Evolutionary conservation across 805 yeast genomes (phyloP), one percentile per base, ranked within the genome.

Genomic region (Metschnikowia drakensbergensis): DNA sequence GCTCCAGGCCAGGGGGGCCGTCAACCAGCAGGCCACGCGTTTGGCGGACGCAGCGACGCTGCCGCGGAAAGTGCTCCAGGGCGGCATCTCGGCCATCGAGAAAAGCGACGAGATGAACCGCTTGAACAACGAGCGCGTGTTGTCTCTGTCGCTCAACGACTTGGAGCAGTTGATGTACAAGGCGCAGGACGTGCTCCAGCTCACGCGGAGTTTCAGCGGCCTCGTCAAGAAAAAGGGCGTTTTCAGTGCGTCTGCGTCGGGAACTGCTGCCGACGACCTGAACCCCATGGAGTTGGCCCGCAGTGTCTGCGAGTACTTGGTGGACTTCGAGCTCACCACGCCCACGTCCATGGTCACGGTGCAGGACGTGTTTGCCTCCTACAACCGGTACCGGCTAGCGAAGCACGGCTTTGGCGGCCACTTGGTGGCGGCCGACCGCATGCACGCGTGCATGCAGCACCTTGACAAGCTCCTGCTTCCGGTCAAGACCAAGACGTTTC

Each of bases 1-100:
- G 51, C 65, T 64, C 58, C 73, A 42, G 39, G 50, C 53, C 6
- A 58, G 57, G 33, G 76, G 76, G 1, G 48, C 48, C 3, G 47
- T 57, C 28, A 46, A 49, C 17, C 50, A 40, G 36, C 49, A 50
- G 26, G 51, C 51, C 6, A 63, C 56, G 66, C 60, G 48, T 68
- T 70, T 36, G 67, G 74, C 0, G 57, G 70, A 26, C 8, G 59
- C 22, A 26, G 37, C 46, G 41, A 45, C 8, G 27, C 42, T 17
- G 13, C 29, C 28, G n/a, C 43, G 31, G 25, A 37, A 38, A 17
- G 41, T 54, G n/a, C 37, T 45, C 33, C 59, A 60, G 22, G 71
- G 80, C 28, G 97, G 97, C 0, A 82, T 90, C 7, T 84, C 82
- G 52, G 86, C 87, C 1, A 69, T 90, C 9, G 85, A 88, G 55